Conservation (phyloP, 768 basidiomycete genomes). For the Termitomyces sp. region DNA sequence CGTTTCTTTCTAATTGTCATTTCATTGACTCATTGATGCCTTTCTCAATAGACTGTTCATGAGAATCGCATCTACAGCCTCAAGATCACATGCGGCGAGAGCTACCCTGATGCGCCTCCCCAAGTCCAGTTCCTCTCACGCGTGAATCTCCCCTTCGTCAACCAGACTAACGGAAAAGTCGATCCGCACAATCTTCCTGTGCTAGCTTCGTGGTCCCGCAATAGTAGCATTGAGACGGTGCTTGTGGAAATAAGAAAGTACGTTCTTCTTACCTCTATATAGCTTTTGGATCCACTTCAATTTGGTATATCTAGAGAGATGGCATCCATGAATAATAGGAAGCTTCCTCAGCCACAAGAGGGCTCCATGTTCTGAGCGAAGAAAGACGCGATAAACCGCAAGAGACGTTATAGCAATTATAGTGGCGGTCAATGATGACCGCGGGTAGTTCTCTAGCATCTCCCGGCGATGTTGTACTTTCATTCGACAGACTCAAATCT, state of each 20-base stretch:
- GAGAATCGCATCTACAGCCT: conserved; percentile 98
- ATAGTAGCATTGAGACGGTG: conserved; percentile 78
- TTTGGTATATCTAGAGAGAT: conserved; percentile 63
- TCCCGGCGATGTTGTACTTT: conserved; percentile 2
- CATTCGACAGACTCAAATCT: conserved; percentile 2
- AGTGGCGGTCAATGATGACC: background rate
- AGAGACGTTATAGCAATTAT: background rate
- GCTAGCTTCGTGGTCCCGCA: conserved; percentile 69
- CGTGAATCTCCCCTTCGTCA: conserved; percentile 93
- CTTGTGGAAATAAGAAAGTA: conserved; percentile 92
- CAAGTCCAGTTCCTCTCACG: conserved; percentile 79
- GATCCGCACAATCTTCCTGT: conserved; percentile 67
- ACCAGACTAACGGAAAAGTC: conserved; percentile 67
- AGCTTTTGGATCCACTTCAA: background rate
- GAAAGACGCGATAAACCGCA: background rate
- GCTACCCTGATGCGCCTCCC: conserved; percentile 77
- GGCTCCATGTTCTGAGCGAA: conserved; percentile 57
- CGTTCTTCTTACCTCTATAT: conserved; percentile 19
- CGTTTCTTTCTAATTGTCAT: conserved; percentile 21
- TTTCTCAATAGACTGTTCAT: conserved; percentile 71
- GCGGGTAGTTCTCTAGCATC: conserved; percentile 2
- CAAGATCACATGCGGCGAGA: conserved; percentile 76
- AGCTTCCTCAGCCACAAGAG: conserved; percentile 92
- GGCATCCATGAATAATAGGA: conserved; percentile 87
- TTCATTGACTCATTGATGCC: conserved; percentile 9